These are phyloP conservation scores for Tagetes erecta DNA, from an alignment of 129 eudicot species.

Conservation along the genomic window DNA sequence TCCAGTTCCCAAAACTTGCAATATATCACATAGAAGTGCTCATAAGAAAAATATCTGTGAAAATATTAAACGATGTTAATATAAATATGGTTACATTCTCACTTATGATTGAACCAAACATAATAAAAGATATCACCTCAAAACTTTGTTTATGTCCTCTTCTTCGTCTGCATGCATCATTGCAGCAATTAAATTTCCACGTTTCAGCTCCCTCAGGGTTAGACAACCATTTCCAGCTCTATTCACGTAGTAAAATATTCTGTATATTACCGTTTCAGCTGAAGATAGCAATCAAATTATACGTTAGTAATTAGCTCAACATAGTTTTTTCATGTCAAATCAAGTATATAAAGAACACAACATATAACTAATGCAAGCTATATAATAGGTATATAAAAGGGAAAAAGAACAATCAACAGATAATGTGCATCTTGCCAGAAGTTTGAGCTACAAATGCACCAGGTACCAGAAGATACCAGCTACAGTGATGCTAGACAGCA, in stretches of 20 bases:
- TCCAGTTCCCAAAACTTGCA: slow-evolving; percentile 93
- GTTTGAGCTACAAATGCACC: background rate
- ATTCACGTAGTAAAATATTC: slow-evolving; percentile 87
- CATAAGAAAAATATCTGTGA: slow-evolving; percentile 74
- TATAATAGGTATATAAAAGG: background rate
- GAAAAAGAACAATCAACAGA: background rate
- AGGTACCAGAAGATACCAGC: background rate
- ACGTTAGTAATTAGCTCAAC: slow-evolving; percentile 25
- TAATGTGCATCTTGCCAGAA: background rate
- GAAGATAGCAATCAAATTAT: slow-evolving; percentile 34
- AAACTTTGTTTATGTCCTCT: slow-evolving; percentile 81
- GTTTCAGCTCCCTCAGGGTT: slow-evolving; percentile 30
- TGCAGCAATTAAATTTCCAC: slow-evolving; percentile 33
- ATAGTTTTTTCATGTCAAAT: slow-evolving; percentile 2
- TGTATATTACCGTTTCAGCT: slow-evolving; percentile 99
- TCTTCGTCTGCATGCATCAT: slow-evolving; percentile 91
- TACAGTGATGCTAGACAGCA: background rate
- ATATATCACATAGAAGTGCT: slow-evolving; percentile 79
- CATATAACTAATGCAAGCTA: background rate
- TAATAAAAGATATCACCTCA: slow-evolving; percentile 44
- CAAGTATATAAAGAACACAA: background rate
- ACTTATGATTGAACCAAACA: background rate
- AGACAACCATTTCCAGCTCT: slow-evolving; percentile 50
- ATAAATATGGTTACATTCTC: slow-evolving; percentile 5
- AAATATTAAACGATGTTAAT: background rate